Evolutionary conservation across 2,329 filamentous ascomycete genomes (phyloP).

Genomic region (Blastomyces emzantsi): DNA sequence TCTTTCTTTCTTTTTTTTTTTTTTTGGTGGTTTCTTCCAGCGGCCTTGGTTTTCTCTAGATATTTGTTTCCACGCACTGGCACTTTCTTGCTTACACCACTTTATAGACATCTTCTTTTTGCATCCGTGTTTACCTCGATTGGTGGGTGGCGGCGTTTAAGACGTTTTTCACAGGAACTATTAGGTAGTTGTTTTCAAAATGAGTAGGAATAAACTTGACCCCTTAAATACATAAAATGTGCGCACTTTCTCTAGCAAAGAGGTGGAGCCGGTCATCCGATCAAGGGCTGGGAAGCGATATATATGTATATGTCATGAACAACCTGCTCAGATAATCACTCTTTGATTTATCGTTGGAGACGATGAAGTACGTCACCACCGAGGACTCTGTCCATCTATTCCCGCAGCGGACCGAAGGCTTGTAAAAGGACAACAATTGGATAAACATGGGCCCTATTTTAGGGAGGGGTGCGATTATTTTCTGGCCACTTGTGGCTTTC

Average conservation of each 20-base stretch:
- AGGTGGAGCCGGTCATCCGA: no score
- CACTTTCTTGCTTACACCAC: neutral
- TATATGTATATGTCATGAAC: no score
- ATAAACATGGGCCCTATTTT: neutral
- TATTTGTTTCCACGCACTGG: neutral
- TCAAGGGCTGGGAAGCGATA: no score
- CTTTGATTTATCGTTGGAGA: neutral
- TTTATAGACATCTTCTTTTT: neutral
- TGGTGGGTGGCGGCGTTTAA: conserved; percentile 3
- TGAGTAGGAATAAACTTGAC: neutral
- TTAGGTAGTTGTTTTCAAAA: neutral
- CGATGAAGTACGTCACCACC: neutral
- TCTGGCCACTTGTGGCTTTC: no score
- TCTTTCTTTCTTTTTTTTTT: no score
- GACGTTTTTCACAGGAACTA: neutral
- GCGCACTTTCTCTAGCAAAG: no score
- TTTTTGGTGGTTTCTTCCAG: neutral
- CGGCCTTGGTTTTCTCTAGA: neutral
- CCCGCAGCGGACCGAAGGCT: neutral
- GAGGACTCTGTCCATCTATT: neutral
- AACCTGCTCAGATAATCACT: no score
- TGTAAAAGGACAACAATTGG: neutral
- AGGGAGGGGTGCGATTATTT: neutral
- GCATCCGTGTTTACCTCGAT: neutral
- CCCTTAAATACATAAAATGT: no score